These are phyloP conservation scores for Metarhizium guizhouense DNA, from an alignment of 2,329 filamentous ascomycete species.

Conservation along the genomic window DNA sequence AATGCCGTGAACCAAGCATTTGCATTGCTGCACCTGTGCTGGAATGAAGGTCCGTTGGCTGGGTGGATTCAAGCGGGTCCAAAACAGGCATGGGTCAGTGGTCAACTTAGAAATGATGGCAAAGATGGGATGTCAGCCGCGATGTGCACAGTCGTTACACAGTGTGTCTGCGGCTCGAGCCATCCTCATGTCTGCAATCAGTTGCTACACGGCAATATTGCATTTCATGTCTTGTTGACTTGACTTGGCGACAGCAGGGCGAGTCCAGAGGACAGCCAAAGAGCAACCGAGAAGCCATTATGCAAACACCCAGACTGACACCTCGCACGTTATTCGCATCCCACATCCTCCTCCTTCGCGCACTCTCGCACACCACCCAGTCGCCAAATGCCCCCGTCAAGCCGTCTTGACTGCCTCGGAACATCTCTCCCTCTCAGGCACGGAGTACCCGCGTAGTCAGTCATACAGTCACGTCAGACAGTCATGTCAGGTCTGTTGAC, in stretches of 20 bases:
- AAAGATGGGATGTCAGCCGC: background rate
- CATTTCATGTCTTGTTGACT: background rate
- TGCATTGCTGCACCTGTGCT: background rate
- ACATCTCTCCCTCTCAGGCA: background rate
- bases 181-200: background rate
- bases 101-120: background rate
- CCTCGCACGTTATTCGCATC: background rate
- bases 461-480: background rate
- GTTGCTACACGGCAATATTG: background rate
- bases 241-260: background rate
- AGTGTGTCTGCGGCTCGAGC: background rate
- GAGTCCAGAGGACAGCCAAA: background rate
- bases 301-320: background rate
- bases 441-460: too few species aligned
- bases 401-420: background rate
- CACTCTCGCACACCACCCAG: background rate
- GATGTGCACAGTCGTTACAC: background rate
- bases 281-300: background rate
- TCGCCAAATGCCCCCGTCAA: background rate
- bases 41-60: constrained; percentile 1
- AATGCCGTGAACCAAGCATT: background rate
- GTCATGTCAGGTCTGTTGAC: background rate
- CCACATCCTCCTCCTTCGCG: background rate
- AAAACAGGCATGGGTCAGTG: background rate
- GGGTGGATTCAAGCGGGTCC: background rate